A percentile compares a stretch with the other conserved stretches of the same genome.
phyloP scores from a whole-genome alignment of 2,329 filamentous ascomycete species.

The Aspergillus versicolor region DNA sequence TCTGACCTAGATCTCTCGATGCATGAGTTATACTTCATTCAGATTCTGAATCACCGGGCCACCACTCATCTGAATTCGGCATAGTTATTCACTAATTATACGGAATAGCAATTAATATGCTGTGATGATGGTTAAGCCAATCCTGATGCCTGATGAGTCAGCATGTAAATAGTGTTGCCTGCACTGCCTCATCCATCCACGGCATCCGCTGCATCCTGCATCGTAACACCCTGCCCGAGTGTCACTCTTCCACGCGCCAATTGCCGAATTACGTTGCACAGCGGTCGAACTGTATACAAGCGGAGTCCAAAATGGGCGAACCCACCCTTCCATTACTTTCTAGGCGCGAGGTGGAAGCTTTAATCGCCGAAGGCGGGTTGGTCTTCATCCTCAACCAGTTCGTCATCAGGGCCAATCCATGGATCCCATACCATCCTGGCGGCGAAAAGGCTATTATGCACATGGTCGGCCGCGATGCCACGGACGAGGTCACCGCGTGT shows the following conservation, averaged over 20 bases:
- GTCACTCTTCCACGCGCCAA: neutral
- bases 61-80: too few relatives aligned
- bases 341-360: neutral
- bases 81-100: too few relatives aligned
- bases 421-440: constrained; percentile 86
- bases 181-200: neutral
- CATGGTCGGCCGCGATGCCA: constrained; percentile 89
- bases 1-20: too few relatives aligned
- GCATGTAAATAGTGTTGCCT: neutral
- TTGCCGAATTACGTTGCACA: neutral
- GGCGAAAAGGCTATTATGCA: constrained; percentile 85
- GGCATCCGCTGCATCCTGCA: neutral
- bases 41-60: too few relatives aligned
- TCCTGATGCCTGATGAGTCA: neutral
- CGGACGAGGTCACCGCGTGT: constrained; percentile 85
- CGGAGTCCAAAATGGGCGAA: neutral
- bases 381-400: neutral
- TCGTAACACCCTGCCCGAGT: neutral
- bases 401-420: neutral
- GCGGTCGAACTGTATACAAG: neutral
- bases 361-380: neutral
- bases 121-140: too few relatives aligned
- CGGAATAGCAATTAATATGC: too few relatives aligned
- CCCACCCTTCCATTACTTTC: neutral
- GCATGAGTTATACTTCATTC: too few relatives aligned